Conservation (phyloP, 139 green algal genomes). For the Chlorella sp. region DNA sequence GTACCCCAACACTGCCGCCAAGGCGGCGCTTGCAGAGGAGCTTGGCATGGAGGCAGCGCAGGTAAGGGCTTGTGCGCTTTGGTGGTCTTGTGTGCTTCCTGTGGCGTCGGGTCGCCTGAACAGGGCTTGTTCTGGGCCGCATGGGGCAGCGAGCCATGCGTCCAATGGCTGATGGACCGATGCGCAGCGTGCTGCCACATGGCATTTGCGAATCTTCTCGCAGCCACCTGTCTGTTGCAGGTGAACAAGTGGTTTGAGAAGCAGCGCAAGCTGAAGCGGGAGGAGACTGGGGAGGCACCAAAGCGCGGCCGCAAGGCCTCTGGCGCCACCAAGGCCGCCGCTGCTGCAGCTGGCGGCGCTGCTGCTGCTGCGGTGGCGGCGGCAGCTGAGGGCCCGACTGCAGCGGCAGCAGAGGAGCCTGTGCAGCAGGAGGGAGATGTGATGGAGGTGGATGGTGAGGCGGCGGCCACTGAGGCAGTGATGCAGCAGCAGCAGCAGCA, state of each 20-base stretch:
- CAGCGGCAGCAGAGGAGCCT: neutral
- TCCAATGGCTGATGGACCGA: no score
- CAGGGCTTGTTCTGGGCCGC: no score
- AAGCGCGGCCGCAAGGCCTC: slow-evolving; percentile 33
- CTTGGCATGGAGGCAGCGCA: slow-evolving; percentile 19
- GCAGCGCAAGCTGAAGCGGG: slow-evolving; percentile 33
- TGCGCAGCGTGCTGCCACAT: no score
- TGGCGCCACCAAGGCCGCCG: neutral
- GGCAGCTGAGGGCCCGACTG: neutral
- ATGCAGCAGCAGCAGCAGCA: neutral
- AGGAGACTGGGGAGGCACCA: neutral
- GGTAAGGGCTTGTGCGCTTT: neutral
- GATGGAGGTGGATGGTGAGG: slow-evolving; percentile 1
- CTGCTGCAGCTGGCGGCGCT: neutral
- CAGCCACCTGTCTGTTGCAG: neutral
- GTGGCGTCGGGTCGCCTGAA: no score
- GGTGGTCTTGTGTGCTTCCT: no score
- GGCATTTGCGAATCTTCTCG: no score
- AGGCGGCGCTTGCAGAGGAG: slow-evolving; percentile 6
- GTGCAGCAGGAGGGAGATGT: neutral
- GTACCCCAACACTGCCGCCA: slow-evolving; percentile 27
- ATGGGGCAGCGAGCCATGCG: no score
- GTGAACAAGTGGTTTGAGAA: slow-evolving; percentile 56
- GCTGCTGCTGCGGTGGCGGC: neutral
- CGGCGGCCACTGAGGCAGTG: no score